Evolutionary conservation across 768 basidiomycete species (phyloP).

Genomic region (Astraeus odoratus): DNA sequence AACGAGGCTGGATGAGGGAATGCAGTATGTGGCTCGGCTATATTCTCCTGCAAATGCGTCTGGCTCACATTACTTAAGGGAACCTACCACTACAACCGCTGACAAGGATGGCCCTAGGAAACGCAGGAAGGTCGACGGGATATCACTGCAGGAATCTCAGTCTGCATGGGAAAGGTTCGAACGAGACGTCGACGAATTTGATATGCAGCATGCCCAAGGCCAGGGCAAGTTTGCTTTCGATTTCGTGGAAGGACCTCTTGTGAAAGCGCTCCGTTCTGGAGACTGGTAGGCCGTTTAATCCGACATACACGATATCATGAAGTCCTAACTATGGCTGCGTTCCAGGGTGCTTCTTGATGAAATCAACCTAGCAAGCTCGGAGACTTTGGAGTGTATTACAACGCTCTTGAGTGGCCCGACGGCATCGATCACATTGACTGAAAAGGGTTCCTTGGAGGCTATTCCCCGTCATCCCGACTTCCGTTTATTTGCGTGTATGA

Average conservation of each 20-base stretch:
- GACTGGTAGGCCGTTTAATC: constrained; percentile 57
- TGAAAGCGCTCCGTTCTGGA: constrained; percentile 80
- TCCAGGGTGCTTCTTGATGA: constrained; percentile 91
- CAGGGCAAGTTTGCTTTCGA: constrained; percentile 89
- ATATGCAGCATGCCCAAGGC: constrained; percentile 80
- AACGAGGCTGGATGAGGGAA: constrained; percentile 26
- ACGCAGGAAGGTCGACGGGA: constrained; percentile 54
- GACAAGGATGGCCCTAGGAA: constrained; percentile 53
- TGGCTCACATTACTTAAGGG: constrained; percentile 1
- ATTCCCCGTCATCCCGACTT: constrained; percentile 92
- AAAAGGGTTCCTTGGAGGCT: constrained; percentile 85
- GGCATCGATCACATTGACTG: constrained; percentile 87
- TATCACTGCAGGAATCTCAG: constrained; percentile 36
- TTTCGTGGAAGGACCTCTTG: constrained; percentile 94
- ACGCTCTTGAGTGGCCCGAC: constrained; percentile 79
- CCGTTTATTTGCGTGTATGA: constrained; percentile 98
- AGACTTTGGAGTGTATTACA: constrained; percentile 90
- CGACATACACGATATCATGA: background rate
- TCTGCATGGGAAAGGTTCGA: constrained; percentile 64
- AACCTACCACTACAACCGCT: too few species aligned
- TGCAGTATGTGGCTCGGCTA: constrained; percentile 13
- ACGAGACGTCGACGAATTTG: constrained; percentile 68
- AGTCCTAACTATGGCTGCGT: constrained; percentile 1
- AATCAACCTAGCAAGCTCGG: constrained; percentile 89
- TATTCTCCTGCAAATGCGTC: background rate